Base-by-base conservation (phyloP, 208 protist species). In the Crithidia bombi region DNA sequence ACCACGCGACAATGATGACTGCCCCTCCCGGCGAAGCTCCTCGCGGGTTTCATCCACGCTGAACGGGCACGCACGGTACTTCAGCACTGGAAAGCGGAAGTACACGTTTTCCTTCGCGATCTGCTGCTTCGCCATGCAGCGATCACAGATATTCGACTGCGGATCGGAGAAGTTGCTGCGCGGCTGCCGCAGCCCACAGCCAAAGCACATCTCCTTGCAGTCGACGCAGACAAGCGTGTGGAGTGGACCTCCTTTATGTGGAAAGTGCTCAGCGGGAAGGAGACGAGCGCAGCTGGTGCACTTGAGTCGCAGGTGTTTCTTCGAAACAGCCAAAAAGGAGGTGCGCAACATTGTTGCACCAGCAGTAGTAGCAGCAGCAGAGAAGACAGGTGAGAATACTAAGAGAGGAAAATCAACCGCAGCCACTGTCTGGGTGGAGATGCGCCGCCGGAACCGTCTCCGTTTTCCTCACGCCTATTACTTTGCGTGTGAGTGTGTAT, bases 61-160 rank as follows among this genome's bases (percentile, higher is more conserved):
- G 61, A 91, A 95, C 0, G 92, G 92, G 66, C 92, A 94, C 19
- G 89, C 61, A 21, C 86, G 78, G 65, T 96, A 96, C 65, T 92
- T 92, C 12, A 96, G 82, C n/a, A 91, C 70, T 0, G 92, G 92
- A 57, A 90, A 96, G 30, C 92, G 85, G 63, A 91, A 96, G 75
- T 91, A 96, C 30, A 96, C 92, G 64, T 96, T 96, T 17, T 84
- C 75, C 55, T 75, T 69, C 23, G 92, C 92, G 43, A 92, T 83
- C 33, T 91, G 79, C 58, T 82, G 58, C 77, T 94, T 94, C 12
- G 83, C 89, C 12, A 83, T 28, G 69, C 92, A 96, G 12, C 67
- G 70, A 47, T 85, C 69, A 56, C 92, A 96, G 36, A 81, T 69
- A 21, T 91, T 75, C 3, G 67, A 62, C 17, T 76, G 63, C 1